Evolutionary conservation across 495 filamentous ascomycete species (phyloP).

Genomic region (Penicillium chermesinum): DNA sequence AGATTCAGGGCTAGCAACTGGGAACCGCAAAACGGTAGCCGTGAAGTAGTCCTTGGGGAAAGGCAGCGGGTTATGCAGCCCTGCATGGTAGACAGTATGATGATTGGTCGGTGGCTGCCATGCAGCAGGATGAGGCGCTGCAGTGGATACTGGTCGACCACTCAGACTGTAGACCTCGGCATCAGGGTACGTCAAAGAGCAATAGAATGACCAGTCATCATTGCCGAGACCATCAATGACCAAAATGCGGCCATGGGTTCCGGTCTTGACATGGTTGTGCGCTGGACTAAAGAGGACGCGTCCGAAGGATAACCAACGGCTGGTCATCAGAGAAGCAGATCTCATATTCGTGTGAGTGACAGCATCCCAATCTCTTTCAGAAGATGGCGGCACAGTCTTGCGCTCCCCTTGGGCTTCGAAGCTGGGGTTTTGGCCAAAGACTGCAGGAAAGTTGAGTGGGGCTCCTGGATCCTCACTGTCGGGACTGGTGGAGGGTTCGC

Average conservation of each 20-base stretch:
- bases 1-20: slow-evolving; percentile 62
- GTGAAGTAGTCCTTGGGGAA: slow-evolving; percentile 85
- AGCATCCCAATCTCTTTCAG: slow-evolving; percentile 55
- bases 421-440: slow-evolving; percentile 26
- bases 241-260: slow-evolving; percentile 58
- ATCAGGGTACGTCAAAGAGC: slow-evolving; percentile 81
- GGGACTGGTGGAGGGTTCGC: slow-evolving; percentile 4
- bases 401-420: slow-evolving; percentile 32
- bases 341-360: slow-evolving; percentile 75
- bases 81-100: slow-evolving; percentile 71
- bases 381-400: slow-evolving; percentile 42
- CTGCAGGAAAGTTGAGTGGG: slow-evolving; percentile 27
- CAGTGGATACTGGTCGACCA: slow-evolving; percentile 28
- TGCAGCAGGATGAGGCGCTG: slow-evolving; percentile 34
- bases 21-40: slow-evolving; percentile 84
- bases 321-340: slow-evolving; percentile 72
- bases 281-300: slow-evolving; percentile 92
- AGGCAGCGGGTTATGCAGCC: slow-evolving; percentile 67
- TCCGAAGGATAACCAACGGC: slow-evolving; percentile 89
- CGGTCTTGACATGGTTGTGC: slow-evolving; percentile 69
- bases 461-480: slow-evolving; percentile 13
- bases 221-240: slow-evolving; percentile 89
- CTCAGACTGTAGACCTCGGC: slow-evolving; percentile 76
- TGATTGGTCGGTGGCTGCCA: slow-evolving; percentile 72
- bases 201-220: slow-evolving; percentile 98